Base-by-base conservation (phyloP, 2,329 filamentous ascomycete genomes). In the Zalaria obscura region DNA sequence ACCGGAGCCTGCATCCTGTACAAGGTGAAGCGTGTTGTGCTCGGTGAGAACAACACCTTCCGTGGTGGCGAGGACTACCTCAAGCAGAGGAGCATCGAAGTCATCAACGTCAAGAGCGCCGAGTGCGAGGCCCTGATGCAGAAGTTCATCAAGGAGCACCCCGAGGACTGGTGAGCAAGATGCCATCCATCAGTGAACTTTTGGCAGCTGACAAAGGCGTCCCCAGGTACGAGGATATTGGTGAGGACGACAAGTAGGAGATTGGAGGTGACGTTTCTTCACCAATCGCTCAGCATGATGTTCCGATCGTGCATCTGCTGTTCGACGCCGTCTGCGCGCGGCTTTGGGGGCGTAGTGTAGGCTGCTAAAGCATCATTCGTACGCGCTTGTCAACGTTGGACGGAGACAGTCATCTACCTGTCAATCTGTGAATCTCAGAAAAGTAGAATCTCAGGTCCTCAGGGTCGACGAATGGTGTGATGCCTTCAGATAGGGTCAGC, bases 361-460 rank as follows among this genome's bases (percentile, higher is more conserved):
- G 48, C 40, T 46, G 46, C 57, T 60, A 52, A 38, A 54, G 47
- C 45, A 47, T 50, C 42, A 52, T 57, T 52, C 54, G 53, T 50
- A 54, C 48, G 43, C 43, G 45, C 41, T 37, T 40, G 40, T 46
- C 45, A 37, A 42, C 41, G 37, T 35, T 38, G 25, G 42, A 11
- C 39, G 35, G 43, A 41, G 42, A 47, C 45, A 50, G 46, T 61
- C 56, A 61, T 51, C 51, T 60, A 61, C 57, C 57, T 57, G 58
- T 55, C 46, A 62, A 48, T 47, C 58, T 54, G 61, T 94, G 86
- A 43, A 96, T 78, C 63, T 98, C 91, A 56, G 93, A 71, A 50
- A 98, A 89, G 68, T 84, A 98, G 65, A 93, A 93, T 59, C 78
- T 89, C 51, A 98, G 68, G 60, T 94, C 80, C 39, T 96, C 87